phyloP scores from a whole-genome alignment of 352 stramenopile species.

The Phytopythium sindhum region DNA sequence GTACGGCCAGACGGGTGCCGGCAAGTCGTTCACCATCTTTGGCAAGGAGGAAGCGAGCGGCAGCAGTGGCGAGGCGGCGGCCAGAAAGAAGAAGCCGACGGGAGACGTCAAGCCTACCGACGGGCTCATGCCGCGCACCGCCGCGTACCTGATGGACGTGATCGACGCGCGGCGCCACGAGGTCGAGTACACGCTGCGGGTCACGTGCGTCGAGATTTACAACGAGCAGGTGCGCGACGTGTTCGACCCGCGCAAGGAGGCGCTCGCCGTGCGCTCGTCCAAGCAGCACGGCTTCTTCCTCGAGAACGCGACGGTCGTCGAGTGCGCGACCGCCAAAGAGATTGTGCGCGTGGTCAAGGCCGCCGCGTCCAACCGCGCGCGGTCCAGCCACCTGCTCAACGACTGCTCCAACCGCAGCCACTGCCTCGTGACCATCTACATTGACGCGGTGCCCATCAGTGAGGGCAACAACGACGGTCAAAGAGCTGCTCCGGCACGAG shows the following conservation, averaged over 20 bases:
- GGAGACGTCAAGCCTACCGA: constrained; percentile 25
- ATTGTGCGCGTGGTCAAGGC: constrained; percentile 63
- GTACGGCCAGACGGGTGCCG: constrained; percentile 69
- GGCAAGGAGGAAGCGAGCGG: constrained; percentile 40
- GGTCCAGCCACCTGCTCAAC: constrained; percentile 70
- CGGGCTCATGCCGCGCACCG: constrained; percentile 52
- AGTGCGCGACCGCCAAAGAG: constrained; percentile 51
- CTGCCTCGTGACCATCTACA: constrained; percentile 78
- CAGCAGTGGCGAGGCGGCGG: background rate
- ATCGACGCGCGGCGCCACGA: constrained; percentile 32
- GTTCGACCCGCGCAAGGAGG: constrained; percentile 59
- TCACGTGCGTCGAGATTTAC: constrained; percentile 80
- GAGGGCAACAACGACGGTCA: constrained; percentile 7
- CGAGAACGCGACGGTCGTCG: constrained; percentile 66
- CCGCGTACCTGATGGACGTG: constrained; percentile 45
- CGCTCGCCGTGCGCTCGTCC: constrained; percentile 48
- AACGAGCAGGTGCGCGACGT: constrained; percentile 68
- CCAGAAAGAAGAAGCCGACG: background rate
- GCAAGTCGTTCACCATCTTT: constrained; percentile 79
- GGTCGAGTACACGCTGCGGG: constrained; percentile 54
- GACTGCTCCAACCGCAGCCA: constrained; percentile 72
- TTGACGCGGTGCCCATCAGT: constrained; percentile 46
- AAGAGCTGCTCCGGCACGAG: background rate
- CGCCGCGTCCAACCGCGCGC: constrained; percentile 53
- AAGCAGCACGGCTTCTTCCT: constrained; percentile 69